Evolutionary conservation across 2,329 filamentous ascomycete genomes (phyloP).

Genomic region (Trichoderma sp.): DNA sequence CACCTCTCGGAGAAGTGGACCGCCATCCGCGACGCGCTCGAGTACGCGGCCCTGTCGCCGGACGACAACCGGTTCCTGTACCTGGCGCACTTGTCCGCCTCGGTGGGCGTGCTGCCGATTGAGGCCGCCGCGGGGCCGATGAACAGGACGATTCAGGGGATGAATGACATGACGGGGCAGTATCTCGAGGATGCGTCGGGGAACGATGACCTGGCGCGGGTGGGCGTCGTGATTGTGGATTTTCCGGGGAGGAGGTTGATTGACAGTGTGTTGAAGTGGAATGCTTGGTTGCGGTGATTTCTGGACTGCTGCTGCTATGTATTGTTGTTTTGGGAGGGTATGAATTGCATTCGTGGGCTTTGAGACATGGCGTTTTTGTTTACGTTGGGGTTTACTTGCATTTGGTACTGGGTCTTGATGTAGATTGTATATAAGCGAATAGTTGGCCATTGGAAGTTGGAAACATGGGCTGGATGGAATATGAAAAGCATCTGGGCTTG

Average conservation of each 20-base stretch:
- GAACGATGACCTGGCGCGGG: constrained; percentile 37
- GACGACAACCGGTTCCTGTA: constrained; percentile 46
- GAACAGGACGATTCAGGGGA: constrained; percentile 48
- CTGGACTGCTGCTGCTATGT: not conserved
- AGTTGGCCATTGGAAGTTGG: no score
- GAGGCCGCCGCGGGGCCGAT: constrained; percentile 53
- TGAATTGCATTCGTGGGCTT: constrained; percentile 11
- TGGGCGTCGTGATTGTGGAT: constrained; percentile 53
- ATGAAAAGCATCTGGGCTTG: no score
- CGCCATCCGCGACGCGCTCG: constrained; percentile 47
- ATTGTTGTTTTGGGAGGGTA: not conserved
- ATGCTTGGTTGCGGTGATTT: constrained; percentile 36
- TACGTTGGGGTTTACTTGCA: not conserved
- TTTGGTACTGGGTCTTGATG: no score
- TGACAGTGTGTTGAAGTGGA: constrained; percentile 47
- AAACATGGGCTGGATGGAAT: not conserved
- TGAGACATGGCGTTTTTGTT: constrained; percentile 10
- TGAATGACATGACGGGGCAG: constrained; percentile 53
- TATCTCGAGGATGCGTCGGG: constrained; percentile 44
- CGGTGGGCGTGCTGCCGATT: constrained; percentile 52
- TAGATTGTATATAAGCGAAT: no score
- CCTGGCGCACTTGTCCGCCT: constrained; percentile 52
- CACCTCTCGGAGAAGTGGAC: constrained; percentile 52
- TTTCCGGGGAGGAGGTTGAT: constrained; percentile 51
- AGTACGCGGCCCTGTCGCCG: constrained; percentile 40